Evolutionary conservation across 352 stramenopile genomes (phyloP), one percentile per base, ranked within the genome.

Genomic region (Pythium sukuiense): DNA sequence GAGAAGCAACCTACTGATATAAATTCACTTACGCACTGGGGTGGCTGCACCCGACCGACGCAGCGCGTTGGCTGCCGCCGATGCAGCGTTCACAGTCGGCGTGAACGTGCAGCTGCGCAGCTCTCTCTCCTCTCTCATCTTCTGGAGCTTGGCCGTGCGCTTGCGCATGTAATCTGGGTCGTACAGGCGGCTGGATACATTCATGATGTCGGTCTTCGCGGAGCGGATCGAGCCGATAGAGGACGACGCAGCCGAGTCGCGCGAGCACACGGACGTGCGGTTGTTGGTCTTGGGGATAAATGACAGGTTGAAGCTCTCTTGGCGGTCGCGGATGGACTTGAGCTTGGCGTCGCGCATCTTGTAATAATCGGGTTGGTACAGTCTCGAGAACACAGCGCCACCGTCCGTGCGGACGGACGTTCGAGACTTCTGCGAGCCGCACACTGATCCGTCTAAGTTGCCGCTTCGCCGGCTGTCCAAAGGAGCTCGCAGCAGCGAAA

Each of bases 341-440:
- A 86, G 77, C 70, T 89, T 93, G 59, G 79, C 74, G 16, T 93
- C 86, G 29, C 84, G 81, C 32, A 77, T 86, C 76, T 92, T 91
- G 72, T 91, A 84, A 63, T 85, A 90, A 65, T 95, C 83, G n/a
- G 86, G 72, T 65, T 95, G 84, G 59, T 95, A 95, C 59, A 95
- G 66, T 11, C 86, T 74, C 30, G 84, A 92, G 63, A 95, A 95
- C 35, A 95, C 86, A 11, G 84, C 80, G 45, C 86, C 86, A 41
- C 84, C 86, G 62, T 93, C 86, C 20, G 86, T 95, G 57, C 84
- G 76, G 26, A 87, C 80, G 13, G 84, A 93, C 12, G 81, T 89
- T 39, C 76, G 80, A 33, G 84, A 93, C 58, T 89, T 77, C 46
- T 89, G 78, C n/a, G 83, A 92, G 39, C 83, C 83, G 20, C 75